phyloP scores from a whole-genome alignment of 139 green algal species.

The Tetraselmis striata region DNA sequence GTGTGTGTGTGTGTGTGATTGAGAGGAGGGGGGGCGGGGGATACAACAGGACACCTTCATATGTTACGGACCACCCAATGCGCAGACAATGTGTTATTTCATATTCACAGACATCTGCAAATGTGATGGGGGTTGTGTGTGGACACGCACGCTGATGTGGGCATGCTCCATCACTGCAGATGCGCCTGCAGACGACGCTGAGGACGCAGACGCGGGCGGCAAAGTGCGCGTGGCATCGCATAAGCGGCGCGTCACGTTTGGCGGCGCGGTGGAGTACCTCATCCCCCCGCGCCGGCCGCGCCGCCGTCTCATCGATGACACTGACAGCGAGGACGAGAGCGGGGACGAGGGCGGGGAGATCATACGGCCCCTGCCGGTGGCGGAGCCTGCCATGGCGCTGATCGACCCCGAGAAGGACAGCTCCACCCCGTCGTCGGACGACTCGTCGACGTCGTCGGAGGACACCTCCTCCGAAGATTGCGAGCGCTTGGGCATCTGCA shows the following conservation, averaged over 20 bases:
- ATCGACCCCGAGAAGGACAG: background rate
- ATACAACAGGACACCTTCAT: too few relatives aligned
- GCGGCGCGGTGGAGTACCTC: background rate
- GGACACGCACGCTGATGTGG: background rate
- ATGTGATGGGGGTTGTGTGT: too few relatives aligned
- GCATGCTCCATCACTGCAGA: background rate
- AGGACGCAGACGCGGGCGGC: background rate
- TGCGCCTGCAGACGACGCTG: background rate
- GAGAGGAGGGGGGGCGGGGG: too few relatives aligned
- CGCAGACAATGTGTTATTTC: too few relatives aligned
- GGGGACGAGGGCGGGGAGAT: background rate
- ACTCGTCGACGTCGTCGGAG: background rate
- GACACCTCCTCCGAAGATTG: background rate
- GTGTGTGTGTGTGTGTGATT: background rate
- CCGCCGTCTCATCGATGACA: background rate
- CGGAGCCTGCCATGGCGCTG: background rate
- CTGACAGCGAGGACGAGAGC: background rate
- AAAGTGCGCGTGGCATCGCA: background rate
- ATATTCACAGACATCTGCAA: too few relatives aligned
- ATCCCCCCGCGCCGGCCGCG: background rate
- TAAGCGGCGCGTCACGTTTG: background rate
- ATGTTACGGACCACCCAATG: too few relatives aligned
- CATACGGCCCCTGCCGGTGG: background rate
- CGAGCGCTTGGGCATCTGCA: background rate
- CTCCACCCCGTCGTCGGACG: background rate